Base-by-base conservation (phyloP, 306 rosid species). In the Vigna radiata region DNA sequence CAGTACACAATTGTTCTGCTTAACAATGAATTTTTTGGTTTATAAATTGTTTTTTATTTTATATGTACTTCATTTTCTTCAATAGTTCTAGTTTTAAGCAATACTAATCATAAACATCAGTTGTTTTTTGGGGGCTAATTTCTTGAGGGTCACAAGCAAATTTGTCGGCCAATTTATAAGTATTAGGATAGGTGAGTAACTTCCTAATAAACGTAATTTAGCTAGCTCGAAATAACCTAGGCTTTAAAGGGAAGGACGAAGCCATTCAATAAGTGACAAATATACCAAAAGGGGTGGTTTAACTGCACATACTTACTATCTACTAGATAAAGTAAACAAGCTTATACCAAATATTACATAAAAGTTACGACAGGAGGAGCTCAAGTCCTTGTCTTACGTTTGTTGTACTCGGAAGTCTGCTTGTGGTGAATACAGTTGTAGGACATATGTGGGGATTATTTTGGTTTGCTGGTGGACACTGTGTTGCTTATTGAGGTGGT, bases 1-100 rank as follows among this genome's bases (percentile, higher is more conserved):
- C 44, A 29, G 33, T 29, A 29, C 33, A 3, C 33, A 29, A 29
- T 29, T 29, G 5, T 29, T 29, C 33, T 29, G 33, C 33, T 18
- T 52, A 53, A 5, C 37, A 9, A 4, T 60, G 29, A 61, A 66
- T 43, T 66, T 81, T 70, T 76, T 58, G 50, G 25, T 44, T 21
- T 12, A 53, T 64, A 15, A 21, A 46, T 71, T 60, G 25, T 15
- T 47, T n/a, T 55, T 70, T 72, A 33, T 50, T 66, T 50, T 67
- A 12, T 59, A 13, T 49, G 56, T 55, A 37, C 72, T 43, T 29
- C 47, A 53, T 55, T 33, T 46, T 49, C 56, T 71, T 18, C 41
- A 48, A 9, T 64, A 61, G 23, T 37, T 76, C 11, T 33, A 54
- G 58, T 23, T 23, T 25, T 58, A 3, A 56, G 63, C 36, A 13